Evolutionary conservation across 192 early-diverging fungal genomes (phyloP), one percentile per base, ranked within the genome.

Genomic region (Coemansia sp.): DNA sequence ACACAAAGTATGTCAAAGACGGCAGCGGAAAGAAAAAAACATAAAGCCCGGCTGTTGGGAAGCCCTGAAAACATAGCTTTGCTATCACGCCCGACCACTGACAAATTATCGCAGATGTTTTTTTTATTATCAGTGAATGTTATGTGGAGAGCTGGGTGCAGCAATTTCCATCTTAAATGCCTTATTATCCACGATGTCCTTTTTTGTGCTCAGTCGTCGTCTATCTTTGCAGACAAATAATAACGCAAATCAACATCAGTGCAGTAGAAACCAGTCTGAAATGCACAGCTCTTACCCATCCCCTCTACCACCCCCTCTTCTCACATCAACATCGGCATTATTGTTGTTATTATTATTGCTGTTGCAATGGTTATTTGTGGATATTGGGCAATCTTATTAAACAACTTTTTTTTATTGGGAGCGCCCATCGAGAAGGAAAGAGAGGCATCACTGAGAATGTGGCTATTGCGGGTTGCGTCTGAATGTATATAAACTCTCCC

Each of bases 81-180:
- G 42, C 42, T 2, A 16, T 45, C 18, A 45, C 16, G 4, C 33
- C 42, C 16, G n/a, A 0, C 42, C 8, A 45, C 13, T 45, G 42
- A n/a, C 42, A 45, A 45, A 45, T 45, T 9, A 9, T 45, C 18
- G 42, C 15, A 45, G 46, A 13, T n/a, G n/a, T 13, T 40, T 40
- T 49, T 23, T 0, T 21, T 56, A 70, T 63, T 63, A 59, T 55
- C 66, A 61, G 48, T 39, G 30, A 51, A 59, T 29, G 60, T 61
- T 68, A 29, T 64, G 55, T 68, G 72, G 66, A 68, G n/a, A 67
- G 51, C 42, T 58, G n/a, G 35, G 65, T 74, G 72, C 72, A 74
- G 64, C 72, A 68, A 65, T 74, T 66, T 33, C 49, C 57, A 65
- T 68, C 66, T 35, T 55, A 16, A 33, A n/a, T 58, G 45, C 57